phyloP scores from a whole-genome alignment of 1,284 basidiomycete genomes.

The Volvariella surrecta region DNA sequence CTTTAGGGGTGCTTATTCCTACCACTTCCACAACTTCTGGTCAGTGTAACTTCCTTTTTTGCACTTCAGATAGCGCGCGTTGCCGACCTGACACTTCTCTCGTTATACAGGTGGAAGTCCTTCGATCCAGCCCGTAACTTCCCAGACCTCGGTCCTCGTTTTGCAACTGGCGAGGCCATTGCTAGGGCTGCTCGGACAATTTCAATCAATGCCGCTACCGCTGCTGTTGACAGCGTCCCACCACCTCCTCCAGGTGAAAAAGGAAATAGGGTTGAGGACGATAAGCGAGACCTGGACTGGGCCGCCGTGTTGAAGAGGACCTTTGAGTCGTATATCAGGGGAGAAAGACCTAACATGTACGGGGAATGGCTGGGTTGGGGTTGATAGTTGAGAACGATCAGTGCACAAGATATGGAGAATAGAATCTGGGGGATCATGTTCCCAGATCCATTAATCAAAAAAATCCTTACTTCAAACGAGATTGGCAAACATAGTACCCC shows the following conservation, averaged over 20 bases:
- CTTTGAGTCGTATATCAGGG: slow-evolving; percentile 68
- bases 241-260: slow-evolving; percentile 9
- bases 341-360: slow-evolving; percentile 71
- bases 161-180: slow-evolving; percentile 46
- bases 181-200: slow-evolving; percentile 29
- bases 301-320: slow-evolving; percentile 67
- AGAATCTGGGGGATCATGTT: too few relatives aligned
- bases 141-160: slow-evolving; percentile 63
- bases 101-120: slow-evolving; percentile 57
- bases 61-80: too few relatives aligned
- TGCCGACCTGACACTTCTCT: not conserved
- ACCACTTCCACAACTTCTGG: slow-evolving; percentile 80
- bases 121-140: slow-evolving; percentile 69
- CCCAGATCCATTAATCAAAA: too few relatives aligned
- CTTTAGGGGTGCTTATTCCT: slow-evolving; percentile 76
- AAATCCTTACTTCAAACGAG: too few relatives aligned
- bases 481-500: too few relatives aligned
- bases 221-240: not conserved
- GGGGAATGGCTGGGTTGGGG: slow-evolving; percentile 53
- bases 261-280: slow-evolving; percentile 24
- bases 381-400: too few relatives aligned
- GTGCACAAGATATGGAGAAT: too few relatives aligned
- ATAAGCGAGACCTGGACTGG: slow-evolving; percentile 64
- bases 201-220: slow-evolving; percentile 12
- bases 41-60: slow-evolving; percentile 17